Percentiles rank a stretch among this genome's conserved stretches.
phyloP scores from a whole-genome alignment of 495 filamentous ascomycete genomes.

The Xylaria curta region DNA sequence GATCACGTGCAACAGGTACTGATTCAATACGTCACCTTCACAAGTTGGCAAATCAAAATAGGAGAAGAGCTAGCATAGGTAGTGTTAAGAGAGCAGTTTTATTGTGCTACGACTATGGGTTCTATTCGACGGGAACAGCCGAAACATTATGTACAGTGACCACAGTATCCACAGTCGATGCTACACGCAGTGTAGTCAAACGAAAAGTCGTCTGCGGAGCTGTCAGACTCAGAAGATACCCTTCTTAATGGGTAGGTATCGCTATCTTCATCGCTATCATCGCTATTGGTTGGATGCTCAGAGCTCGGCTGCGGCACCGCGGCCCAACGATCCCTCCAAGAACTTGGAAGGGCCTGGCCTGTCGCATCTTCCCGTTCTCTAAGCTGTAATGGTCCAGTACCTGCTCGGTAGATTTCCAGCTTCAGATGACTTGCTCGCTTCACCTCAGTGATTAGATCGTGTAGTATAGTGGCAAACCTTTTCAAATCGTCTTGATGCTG shows the following conservation, averaged over 20 bases:
- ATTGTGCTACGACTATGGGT: background rate
- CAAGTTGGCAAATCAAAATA: background rate
- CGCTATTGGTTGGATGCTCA: background rate
- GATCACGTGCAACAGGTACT: background rate
- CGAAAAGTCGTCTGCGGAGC: constrained; percentile 36
- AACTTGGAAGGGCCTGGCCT: constrained; percentile 36
- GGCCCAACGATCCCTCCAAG: constrained; percentile 35
- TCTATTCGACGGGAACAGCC: background rate
- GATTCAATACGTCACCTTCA: background rate
- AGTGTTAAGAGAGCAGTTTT: no score
- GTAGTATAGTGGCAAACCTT: constrained; percentile 50
- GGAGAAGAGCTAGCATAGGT: background rate
- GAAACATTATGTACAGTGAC: constrained; percentile 33
- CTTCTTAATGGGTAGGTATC: constrained; percentile 5
- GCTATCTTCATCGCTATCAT: constrained; percentile 19
- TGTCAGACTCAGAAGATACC: constrained; percentile 25
- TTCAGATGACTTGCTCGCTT: constrained; percentile 44
- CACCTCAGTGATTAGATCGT: constrained; percentile 49
- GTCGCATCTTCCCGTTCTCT: constrained; percentile 44
- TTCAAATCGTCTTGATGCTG: constrained; percentile 47
- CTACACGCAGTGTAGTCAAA: constrained; percentile 52
- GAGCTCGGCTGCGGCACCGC: background rate
- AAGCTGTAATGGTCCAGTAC: constrained; percentile 48
- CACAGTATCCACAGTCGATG: constrained; percentile 52
- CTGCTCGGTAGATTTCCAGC: constrained; percentile 52